Base-by-base conservation (phyloP, 768 basidiomycete genomes). In the Tylopilus intermedius region DNA sequence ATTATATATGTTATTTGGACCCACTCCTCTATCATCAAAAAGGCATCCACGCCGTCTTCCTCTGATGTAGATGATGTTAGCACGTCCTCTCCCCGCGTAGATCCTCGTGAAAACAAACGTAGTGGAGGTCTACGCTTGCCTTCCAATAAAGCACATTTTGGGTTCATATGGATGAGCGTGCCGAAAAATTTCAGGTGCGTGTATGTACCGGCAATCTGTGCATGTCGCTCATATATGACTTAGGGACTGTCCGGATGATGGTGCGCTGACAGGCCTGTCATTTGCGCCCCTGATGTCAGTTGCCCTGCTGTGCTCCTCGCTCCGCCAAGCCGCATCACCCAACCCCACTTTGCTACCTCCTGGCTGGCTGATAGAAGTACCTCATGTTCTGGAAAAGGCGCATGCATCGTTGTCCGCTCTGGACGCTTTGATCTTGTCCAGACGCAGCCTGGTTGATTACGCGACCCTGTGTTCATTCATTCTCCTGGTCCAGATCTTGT, bases 141-240 rank as follows among this genome's bases (percentile, higher is more conserved):
- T 27, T 59, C 60, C 47, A 72, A 71, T 54, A 81, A 77, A 69
- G 71, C 72, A 22, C 78, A 81, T 61, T 81, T 83, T 51, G 83
- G 84, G 32, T 88, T 83, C 62, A 78, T 92, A 24, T 93, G 89
- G 89, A 92, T 93, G 90, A 87, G 90, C 14, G 88, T 90, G 5
- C 86, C 88, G 0, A 90, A 90, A 68, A 90, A 93, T 62, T 93
- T 89, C 64, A 77, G 90, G 88, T 86, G 57, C 39, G 72, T 62
- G 38, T 46, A 40, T 30, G 33, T 41, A n/a, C 27, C 29, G 27
- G 27, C 18, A 42, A 43, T 47, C 13, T 48, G 1, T 48, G 15
- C 39, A 39, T 33, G 9, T 49, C 49, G n/a, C 53, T 67, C 44
- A 57, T 45, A 52, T 24, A 24, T 57, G 49, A 47, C 38, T 58